Base-by-base conservation (phyloP, 2,329 filamentous ascomycete genomes). In the Beauveria rudraprayagi region DNA sequence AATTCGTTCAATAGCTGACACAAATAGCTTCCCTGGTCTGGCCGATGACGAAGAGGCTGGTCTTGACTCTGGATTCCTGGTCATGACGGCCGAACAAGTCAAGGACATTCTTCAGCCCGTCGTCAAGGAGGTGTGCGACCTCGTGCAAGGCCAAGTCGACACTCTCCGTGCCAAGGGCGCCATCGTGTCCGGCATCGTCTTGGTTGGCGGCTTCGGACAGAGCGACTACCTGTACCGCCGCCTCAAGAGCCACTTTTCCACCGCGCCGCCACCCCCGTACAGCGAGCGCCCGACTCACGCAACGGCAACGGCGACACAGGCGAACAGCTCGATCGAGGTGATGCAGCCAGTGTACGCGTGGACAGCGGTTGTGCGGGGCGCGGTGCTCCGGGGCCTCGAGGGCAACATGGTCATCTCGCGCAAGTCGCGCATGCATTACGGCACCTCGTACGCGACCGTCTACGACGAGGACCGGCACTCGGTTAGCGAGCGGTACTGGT, bases 321-420 rank as follows among this genome's bases (percentile, higher is more conserved):
- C 81, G 54, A 76, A 78, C 40, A 80, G 80, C 5, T 84, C 83
- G 1, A 86, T 92, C 44, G 88, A 92, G 73, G 87, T 92, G 30
- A 90, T 92, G 82, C 89, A 93, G 73, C 88, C 89, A 0, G 81
- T 92, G 57, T 90, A 92, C 70, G 88, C 89, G 1, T 92, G 89
- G 89, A 92, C 89, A 8, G 88, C 89, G 0, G 89, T 92, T 2
- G 89, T 92, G 5, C 79, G 90, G 62, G 90, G 90, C 7, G 90
- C 90, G 0, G 89, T 92, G 9, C 73, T 92, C 57, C 78, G 89
- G 54, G 89, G 89, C 0, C 72, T 92, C 17, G 89, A 92, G 71
- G 89, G 89, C 19, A 91, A 86, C 70, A 89, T 92, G 83, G 89
- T 92, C 7, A 84, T 91, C 61, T 89, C 85, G 63, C 79, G 89